Percentiles rank a stretch among this genome's conserved stretches.
Evolutionary conservation across 2,329 filamentous ascomycete genomes (phyloP).

Genomic region (Volutella citrinella): DNA sequence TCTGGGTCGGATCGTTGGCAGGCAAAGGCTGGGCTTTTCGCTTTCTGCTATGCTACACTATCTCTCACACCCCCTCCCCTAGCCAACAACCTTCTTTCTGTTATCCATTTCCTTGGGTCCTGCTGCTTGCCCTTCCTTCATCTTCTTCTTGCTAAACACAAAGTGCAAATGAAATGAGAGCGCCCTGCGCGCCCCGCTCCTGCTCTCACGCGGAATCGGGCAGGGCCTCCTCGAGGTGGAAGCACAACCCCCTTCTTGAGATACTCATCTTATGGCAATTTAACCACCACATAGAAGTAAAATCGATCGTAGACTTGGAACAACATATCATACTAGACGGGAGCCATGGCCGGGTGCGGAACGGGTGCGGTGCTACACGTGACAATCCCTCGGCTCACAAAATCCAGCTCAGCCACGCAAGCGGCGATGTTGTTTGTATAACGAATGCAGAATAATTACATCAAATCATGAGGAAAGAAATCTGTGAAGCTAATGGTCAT

Average conservation of each 20-base stretch:
- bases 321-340: constrained; percentile 17
- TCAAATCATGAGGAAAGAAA: constrained; percentile 2
- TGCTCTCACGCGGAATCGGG: too few species aligned
- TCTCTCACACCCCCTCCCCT: constrained; percentile 24
- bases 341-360: constrained; percentile 12
- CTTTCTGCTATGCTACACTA: constrained; percentile 29
- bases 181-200: too few species aligned
- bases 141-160: constrained; percentile 22
- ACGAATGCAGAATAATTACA: constrained; percentile 7
- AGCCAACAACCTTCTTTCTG: constrained; percentile 11
- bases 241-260: constrained; percentile 7
- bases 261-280: constrained; percentile 10
- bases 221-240: too few species aligned
- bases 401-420: constrained; percentile 15
- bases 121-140: constrained; percentile 6
- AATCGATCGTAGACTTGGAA: constrained; percentile 16
- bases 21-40: constrained; percentile 25
- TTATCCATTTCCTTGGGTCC: constrained; percentile 8
- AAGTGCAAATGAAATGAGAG: constrained; percentile 15
- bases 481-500: not conserved
- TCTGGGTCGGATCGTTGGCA: constrained; percentile 20
- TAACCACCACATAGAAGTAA: constrained; percentile 14
- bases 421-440: constrained; percentile 15
- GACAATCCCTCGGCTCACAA: constrained; percentile 5
- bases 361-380: constrained; percentile 3